Percentiles rank a stretch among this genome's conserved stretches.
Evolutionary conservation across 805 yeast genomes (phyloP).

Genomic region (Metschnikowia shivogae): DNA sequence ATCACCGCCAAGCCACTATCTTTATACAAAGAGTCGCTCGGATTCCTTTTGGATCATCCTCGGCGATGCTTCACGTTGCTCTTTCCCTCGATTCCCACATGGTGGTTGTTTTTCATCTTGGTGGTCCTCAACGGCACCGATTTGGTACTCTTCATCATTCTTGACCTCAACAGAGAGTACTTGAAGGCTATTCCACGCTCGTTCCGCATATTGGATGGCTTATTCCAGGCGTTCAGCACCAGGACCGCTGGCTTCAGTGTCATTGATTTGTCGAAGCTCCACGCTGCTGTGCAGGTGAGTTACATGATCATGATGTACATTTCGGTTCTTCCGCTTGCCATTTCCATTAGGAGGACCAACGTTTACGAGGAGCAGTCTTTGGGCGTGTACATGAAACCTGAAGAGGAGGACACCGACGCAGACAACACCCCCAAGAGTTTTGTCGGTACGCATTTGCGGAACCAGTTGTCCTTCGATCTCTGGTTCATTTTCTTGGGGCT

Average conservation of each 20-base stretch:
- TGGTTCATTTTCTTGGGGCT: constrained; percentile 90
- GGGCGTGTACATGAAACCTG: constrained; percentile 67
- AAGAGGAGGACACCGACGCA: constrained; percentile 25
- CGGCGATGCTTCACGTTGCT: constrained; percentile 92
- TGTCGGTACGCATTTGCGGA: constrained; percentile 82
- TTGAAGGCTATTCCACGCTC: constrained; percentile 59
- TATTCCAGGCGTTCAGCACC: constrained; percentile 87
- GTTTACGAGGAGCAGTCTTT: constrained; percentile 96
- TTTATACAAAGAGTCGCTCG: constrained; percentile 66
- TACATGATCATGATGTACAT: constrained; percentile 98
- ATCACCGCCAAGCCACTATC: constrained; percentile 65
- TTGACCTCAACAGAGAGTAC: constrained; percentile 55
- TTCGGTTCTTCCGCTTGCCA: constrained; percentile 93
- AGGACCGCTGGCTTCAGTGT: constrained; percentile 91
- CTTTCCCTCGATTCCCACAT: constrained; percentile 89
- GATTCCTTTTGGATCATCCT: constrained; percentile 89
- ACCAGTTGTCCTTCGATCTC: constrained; percentile 87
- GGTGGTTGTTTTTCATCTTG: constrained; percentile 85
- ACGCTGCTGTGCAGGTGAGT: constrained; percentile 90
- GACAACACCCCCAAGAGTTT: constrained; percentile 53
- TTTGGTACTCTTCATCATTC: constrained; percentile 69
- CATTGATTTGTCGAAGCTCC: constrained; percentile 62
- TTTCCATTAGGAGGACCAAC: constrained; percentile 92
- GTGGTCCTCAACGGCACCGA: constrained; percentile 72
- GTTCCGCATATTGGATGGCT: constrained; percentile 70